Evolutionary conservation across 2,329 filamentous ascomycete species (phyloP).

Genomic region (Penicillium paneum): DNA sequence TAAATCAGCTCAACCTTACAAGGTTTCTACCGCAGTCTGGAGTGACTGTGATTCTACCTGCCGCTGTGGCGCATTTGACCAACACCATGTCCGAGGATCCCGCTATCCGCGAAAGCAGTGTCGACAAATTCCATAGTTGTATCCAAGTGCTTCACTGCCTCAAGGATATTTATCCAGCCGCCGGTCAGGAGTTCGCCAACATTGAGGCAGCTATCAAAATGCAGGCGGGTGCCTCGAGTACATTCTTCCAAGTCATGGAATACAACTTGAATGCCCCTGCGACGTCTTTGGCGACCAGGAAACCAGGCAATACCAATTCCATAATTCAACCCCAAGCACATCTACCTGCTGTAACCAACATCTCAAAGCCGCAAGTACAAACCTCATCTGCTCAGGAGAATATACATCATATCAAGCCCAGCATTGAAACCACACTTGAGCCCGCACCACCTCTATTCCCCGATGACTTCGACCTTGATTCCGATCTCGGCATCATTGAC

Average conservation of each 20-base stretch:
- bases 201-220: slow-evolving; percentile 36
- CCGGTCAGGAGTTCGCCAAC: slow-evolving; percentile 63
- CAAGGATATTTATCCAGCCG: slow-evolving; percentile 79
- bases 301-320: slow-evolving; percentile 16
- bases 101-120: slow-evolving; percentile 64
- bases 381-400: background rate
- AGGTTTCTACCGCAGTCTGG: slow-evolving; percentile 77
- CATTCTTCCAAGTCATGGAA: slow-evolving; percentile 35
- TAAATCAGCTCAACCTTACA: slow-evolving; percentile 68
- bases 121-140: slow-evolving; percentile 76
- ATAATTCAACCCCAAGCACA: slow-evolving; percentile 8
- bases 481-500: slow-evolving; percentile 5
- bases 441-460: slow-evolving; percentile 13
- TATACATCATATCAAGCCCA: slow-evolving; percentile 3
- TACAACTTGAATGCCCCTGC: slow-evolving; percentile 20
- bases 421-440: slow-evolving; percentile 4
- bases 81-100: slow-evolving; percentile 77
- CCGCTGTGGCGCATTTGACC: slow-evolving; percentile 82
- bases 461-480: slow-evolving; percentile 27
- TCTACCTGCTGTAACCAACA: background rate
- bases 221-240: slow-evolving; percentile 28
- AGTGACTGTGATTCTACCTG: slow-evolving; percentile 79
- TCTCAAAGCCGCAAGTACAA: background rate
- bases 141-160: slow-evolving; percentile 81
- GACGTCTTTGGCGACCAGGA: slow-evolving; percentile 11